A percentile compares a stretch with the other conserved stretches of the same genome.
phyloP scores from a whole-genome alignment of 2,329 filamentous ascomycete genomes.

The Epichloe elymi region DNA sequence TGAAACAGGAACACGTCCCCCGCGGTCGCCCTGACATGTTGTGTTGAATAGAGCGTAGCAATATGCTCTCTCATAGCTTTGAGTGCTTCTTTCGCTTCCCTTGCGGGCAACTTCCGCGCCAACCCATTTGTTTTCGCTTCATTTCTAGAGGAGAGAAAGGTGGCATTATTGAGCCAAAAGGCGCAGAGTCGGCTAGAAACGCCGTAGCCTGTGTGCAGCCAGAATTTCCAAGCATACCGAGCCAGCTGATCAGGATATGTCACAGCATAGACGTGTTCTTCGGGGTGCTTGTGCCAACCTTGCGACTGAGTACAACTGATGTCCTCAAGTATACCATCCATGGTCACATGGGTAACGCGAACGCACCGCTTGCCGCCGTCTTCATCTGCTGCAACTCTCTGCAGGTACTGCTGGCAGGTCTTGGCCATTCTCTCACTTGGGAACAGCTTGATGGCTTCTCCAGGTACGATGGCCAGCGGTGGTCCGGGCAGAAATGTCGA shows the following conservation, averaged over 20 bases:
- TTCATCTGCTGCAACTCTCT: neutral
- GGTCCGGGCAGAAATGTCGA: neutral
- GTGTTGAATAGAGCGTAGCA: neutral
- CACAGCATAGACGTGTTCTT: neutral
- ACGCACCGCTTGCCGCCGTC: neutral
- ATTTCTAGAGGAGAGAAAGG: neutral
- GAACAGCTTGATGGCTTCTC: neutral
- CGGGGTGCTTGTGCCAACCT: neutral
- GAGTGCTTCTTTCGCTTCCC: neutral
- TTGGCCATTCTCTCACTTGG: neutral
- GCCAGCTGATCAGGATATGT: neutral
- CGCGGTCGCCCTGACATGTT: neutral
- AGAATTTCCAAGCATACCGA: neutral
- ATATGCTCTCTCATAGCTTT: neutral
- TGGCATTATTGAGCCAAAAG: neutral
- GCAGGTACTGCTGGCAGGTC: neutral
- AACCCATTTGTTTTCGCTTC: neutral
- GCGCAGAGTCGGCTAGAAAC: neutral
- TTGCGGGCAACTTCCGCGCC: neutral
- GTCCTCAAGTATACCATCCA: neutral
- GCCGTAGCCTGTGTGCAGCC: neutral
- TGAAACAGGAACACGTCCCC: neutral
- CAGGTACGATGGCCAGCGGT: neutral
- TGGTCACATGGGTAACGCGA: neutral
- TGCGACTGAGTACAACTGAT: neutral